Percentiles rank a stretch among this genome's conserved stretches.
These are phyloP conservation scores for Spathaspora boniae DNA, from an alignment of 805 yeast species.

Conservation along the genomic window DNA sequence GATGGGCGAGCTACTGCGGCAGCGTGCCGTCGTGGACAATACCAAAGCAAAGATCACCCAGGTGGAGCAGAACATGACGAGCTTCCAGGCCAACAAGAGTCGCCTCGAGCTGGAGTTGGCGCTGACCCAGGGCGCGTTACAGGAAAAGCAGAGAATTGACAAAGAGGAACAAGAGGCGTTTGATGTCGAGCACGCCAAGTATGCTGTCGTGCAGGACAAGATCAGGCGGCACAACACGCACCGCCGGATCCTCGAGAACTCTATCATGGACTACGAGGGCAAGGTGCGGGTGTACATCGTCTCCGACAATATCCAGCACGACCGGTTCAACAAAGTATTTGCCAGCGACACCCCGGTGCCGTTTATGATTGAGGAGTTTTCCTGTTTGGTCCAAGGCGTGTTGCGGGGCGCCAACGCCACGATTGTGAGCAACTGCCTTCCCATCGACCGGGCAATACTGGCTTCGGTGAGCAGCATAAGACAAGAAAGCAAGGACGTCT, in stretches of 20 bases:
- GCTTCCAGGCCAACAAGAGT: slow-evolving; percentile 14
- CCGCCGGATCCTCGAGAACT: slow-evolving; percentile 46
- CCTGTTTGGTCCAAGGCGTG: slow-evolving; percentile 16
- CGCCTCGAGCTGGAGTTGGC: slow-evolving; percentile 19
- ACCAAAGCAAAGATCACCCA: slow-evolving; percentile 2
- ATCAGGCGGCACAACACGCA: slow-evolving; percentile 32
- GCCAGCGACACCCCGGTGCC: slow-evolving; percentile 1
- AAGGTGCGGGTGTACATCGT: slow-evolving; percentile 23
- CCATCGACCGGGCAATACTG: slow-evolving; percentile 16
- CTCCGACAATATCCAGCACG: slow-evolving; percentile 6
- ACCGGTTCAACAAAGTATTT: slow-evolving; percentile 19
- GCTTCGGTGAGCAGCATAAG: no score
- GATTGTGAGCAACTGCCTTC: slow-evolving; percentile 9
- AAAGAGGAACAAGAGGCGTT: slow-evolving; percentile 18
- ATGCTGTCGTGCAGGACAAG: slow-evolving; percentile 21
- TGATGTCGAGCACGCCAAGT: slow-evolving; percentile 13
- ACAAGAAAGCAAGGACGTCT: no score
- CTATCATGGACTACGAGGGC: slow-evolving; percentile 36
- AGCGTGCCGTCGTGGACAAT: slow-evolving; percentile 7
- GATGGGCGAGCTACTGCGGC: neutral
- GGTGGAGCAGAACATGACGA: slow-evolving; percentile 16
- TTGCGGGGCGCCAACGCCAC: slow-evolving; percentile 14
- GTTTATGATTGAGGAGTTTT: slow-evolving; percentile 18
- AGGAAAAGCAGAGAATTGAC: slow-evolving; percentile 15
- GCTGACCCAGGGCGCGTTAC: slow-evolving; percentile 16